phyloP scores from a whole-genome alignment of 805 yeast genomes.

The Nakazawaea molendinolei region DNA sequence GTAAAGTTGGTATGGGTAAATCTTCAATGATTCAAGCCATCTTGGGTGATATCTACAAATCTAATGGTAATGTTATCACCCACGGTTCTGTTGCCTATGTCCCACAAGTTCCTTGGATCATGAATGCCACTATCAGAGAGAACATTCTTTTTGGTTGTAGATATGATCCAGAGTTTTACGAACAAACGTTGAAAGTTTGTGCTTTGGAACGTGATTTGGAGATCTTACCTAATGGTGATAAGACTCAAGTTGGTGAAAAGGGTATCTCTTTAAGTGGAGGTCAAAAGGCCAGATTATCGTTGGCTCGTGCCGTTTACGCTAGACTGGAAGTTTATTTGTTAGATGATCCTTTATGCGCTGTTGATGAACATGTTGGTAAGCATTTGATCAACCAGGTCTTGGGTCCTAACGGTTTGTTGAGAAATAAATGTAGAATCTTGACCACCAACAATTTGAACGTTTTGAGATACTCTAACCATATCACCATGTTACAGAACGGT shows the following conservation, averaged over 20 bases:
- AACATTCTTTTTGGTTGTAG: slow-evolving; percentile 83
- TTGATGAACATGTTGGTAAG: slow-evolving; percentile 89
- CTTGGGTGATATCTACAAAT: slow-evolving; percentile 75
- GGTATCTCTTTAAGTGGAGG: slow-evolving; percentile 95
- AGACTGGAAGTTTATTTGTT: slow-evolving; percentile 82
- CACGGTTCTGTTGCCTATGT: slow-evolving; percentile 84
- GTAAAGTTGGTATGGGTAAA: slow-evolving; percentile 88
- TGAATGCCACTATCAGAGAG: slow-evolving; percentile 85
- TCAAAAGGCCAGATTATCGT: slow-evolving; percentile 86
- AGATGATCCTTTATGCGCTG: slow-evolving; percentile 92
- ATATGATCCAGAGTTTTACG: slow-evolving; percentile 73
- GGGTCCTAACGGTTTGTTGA: slow-evolving; percentile 73
- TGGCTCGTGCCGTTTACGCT: slow-evolving; percentile 91
- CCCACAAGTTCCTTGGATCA: slow-evolving; percentile 92
- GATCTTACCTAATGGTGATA: slow-evolving; percentile 77
- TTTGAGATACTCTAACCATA: slow-evolving; percentile 62
- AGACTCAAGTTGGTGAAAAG: slow-evolving; percentile 89
- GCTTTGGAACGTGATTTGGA: slow-evolving; percentile 73
- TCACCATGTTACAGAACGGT: slow-evolving; percentile 67
- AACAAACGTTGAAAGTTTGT: slow-evolving; percentile 77
- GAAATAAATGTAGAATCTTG: slow-evolving; percentile 65
- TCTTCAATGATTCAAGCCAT: slow-evolving; percentile 75
- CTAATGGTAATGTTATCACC: slow-evolving; percentile 62
- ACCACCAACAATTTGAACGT: slow-evolving; percentile 87
- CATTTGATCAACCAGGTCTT: slow-evolving; percentile 78